phyloP scores from a whole-genome alignment of 1,284 basidiomycete genomes.

The Trametes hirsuta region DNA sequence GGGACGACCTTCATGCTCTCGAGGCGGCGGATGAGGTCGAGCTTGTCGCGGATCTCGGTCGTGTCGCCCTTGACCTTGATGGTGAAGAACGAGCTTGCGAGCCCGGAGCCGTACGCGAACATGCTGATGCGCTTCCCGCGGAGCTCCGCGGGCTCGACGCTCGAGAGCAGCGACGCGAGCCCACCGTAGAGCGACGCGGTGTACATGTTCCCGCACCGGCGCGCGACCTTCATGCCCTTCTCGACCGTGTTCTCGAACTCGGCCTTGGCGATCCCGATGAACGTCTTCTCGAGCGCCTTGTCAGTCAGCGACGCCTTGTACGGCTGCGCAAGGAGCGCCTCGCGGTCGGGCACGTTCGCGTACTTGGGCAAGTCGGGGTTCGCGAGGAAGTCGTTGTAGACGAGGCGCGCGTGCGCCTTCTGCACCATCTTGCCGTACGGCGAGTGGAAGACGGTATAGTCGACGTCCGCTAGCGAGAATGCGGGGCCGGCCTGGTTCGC shows the following conservation, averaged over 20 bases:
- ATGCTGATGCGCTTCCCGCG: conserved; percentile 84
- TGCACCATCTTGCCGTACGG: conserved; percentile 99
- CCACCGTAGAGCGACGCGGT: conserved; percentile 97
- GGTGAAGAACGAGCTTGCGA: conserved; percentile 91
- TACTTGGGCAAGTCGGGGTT: conserved; percentile 78
- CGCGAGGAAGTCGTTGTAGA: conserved; percentile 91
- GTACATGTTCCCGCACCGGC: conserved; percentile 97
- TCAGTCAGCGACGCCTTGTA: conserved; percentile 82
- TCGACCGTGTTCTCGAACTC: conserved; percentile 75
- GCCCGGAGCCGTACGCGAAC: conserved; percentile 95
- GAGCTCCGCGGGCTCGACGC: conserved; percentile 67
- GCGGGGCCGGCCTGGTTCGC: conserved; percentile 41
- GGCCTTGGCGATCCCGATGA: conserved; percentile 74
- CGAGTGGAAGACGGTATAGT: conserved; percentile 92
- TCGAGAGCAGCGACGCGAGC: conserved; percentile 81
- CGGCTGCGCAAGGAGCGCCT: conserved; percentile 67
- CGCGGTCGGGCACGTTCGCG: conserved; percentile 72
- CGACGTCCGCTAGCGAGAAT: conserved; percentile 81
- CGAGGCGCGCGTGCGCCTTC: conserved; percentile 93
- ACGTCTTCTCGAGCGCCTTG: conserved; percentile 96
- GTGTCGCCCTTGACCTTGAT: conserved; percentile 88
- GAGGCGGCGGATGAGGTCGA: conserved; percentile 81
- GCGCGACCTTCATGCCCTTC: conserved; percentile 82
- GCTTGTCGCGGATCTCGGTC: conserved; percentile 75
- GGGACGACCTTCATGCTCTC: conserved; percentile 90